Base-by-base conservation (phyloP, 2,329 filamentous ascomycete species). In the Talaromyces sp. region DNA sequence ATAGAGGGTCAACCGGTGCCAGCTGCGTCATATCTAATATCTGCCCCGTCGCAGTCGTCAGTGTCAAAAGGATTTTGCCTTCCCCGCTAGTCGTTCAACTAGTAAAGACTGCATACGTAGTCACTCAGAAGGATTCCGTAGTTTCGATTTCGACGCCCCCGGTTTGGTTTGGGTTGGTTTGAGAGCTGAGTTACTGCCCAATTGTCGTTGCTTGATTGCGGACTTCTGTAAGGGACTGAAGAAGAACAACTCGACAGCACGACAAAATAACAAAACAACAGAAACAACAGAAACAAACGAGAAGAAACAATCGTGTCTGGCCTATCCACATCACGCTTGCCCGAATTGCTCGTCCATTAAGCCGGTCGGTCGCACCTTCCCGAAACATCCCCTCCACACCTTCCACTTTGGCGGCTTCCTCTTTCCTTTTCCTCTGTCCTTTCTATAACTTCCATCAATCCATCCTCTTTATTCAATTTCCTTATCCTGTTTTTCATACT, bases 21-120 rank as follows among this genome's bases (percentile, higher is more conserved):
- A 37, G 48, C 48, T 62, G 60, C 60, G 60, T 62, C 60, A 62
- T 62, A 31, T 31, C 27, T 31, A 31, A 31, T 31, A 62, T 41
- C 47, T 14, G 56, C 35, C 48, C 60, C 14, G 22, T 62, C 37
- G 24, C 33, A 41, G 22, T 22, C 35, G 33, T 41, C 45, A 43
- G 48, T 62, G 19, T n/a, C 35, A 62, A 48, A 14, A 62, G 22
- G 14, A 45, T 13, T 41, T 54, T 43, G 35, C 47, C 60, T 31
- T 43, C 47, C 48, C 48, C 48, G 60, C 60, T 62, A 56, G 37
- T 54, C 16, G 56, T 43, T 59, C 37, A 31, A 16, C 37, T 59
- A 59, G 19, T n/a, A 33, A 3, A 45, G 56, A 33, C 56, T 54
- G 31, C 50, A 54, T 54, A 54, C 31, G 50, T 54, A 54, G 56